These are phyloP conservation scores for Hypoxylon sp. DNA, from an alignment of 2,329 filamentous ascomycete species.

Conservation along the genomic window DNA sequence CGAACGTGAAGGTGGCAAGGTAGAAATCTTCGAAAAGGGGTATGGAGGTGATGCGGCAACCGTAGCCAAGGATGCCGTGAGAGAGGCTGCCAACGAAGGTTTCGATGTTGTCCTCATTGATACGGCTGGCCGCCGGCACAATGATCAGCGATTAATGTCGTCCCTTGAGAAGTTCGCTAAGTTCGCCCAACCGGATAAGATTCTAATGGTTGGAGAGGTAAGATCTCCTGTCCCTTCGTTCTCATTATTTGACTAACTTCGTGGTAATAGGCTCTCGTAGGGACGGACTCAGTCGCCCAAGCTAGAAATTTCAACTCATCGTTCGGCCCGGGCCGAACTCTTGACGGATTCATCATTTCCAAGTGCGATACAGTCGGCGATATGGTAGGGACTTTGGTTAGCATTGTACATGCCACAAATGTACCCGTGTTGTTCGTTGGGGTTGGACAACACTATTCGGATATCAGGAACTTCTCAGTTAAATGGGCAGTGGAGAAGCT, in stretches of 20 bases:
- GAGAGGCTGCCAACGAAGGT: conserved; percentile 78
- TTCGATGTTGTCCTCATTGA: conserved; percentile 98
- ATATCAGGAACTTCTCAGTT: conserved; percentile 78
- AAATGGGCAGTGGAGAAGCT: conserved; percentile 79
- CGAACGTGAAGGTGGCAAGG: conserved; percentile 83
- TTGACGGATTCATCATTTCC: conserved; percentile 98
- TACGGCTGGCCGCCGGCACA: conserved; percentile 94
- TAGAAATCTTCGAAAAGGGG: conserved; percentile 96
- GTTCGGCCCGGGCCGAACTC: conserved; percentile 83
- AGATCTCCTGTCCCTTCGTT: conserved; percentile 28
- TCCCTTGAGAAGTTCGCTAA: conserved; percentile 98
- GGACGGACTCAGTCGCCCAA: conserved; percentile 94
- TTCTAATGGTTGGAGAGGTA: conserved; percentile 90
- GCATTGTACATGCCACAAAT: conserved; percentile 96
- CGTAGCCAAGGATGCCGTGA: conserved; percentile 94
- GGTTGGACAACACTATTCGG: conserved; percentile 78
- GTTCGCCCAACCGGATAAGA: conserved; percentile 96
- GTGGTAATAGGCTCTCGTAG: conserved; percentile 79
- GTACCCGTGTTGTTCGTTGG: conserved; percentile 96
- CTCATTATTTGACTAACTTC: conserved; percentile 32
- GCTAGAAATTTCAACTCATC: conserved; percentile 96
- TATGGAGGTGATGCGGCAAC: conserved; percentile 98
- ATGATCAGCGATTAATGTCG: conserved; percentile 96
- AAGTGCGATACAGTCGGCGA: conserved; percentile 99
- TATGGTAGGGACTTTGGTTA: conserved; percentile 96